Conservation (phyloP, 306 rosid genomes). For the Dalbergia oliveri region DNA sequence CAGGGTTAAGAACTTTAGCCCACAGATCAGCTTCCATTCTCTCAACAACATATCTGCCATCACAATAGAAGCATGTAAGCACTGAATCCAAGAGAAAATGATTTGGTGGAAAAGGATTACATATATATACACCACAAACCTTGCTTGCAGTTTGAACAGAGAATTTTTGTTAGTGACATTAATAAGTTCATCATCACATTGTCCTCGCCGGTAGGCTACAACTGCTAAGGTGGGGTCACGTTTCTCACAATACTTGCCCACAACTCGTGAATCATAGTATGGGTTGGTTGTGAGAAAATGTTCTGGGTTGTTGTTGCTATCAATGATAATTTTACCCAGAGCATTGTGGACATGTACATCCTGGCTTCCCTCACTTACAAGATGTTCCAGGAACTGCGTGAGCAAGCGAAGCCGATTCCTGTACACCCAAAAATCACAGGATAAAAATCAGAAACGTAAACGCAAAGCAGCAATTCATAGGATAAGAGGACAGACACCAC, state of each 20-base stretch:
- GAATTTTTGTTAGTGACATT: constrained; percentile 94
- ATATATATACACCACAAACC: constrained; percentile 67
- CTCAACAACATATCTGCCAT: constrained; percentile 94
- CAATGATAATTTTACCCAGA: constrained; percentile 96
- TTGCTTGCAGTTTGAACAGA: constrained; percentile 97
- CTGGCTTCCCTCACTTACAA: constrained; percentile 99
- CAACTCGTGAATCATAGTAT: constrained; percentile 97
- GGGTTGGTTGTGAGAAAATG: constrained; percentile 99
- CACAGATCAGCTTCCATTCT: constrained; percentile 97
- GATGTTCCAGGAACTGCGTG: constrained; percentile 98
- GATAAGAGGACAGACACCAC: constrained; percentile 55
- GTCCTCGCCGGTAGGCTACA: constrained; percentile 96
- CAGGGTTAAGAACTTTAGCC: constrained; percentile 93
- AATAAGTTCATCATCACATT: constrained; percentile 96
- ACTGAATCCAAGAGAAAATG: constrained; percentile 1
- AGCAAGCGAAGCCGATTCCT: constrained; percentile 98
- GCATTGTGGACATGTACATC: constrained; percentile 99
- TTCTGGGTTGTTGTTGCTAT: constrained; percentile 98
- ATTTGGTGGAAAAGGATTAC: constrained; percentile 23
- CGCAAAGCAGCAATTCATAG: neutral
- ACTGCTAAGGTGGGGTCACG: constrained; percentile 99
- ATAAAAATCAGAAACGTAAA: constrained; percentile 34
- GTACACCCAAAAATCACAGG: constrained; percentile 30
- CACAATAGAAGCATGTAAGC: constrained; percentile 49
- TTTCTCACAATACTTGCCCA: constrained; percentile 99